Evolutionary conservation across 2,329 filamentous ascomycete species (phyloP), one percentile per base, ranked within the genome.

Genomic region (Fusarium tanahbumbuense): DNA sequence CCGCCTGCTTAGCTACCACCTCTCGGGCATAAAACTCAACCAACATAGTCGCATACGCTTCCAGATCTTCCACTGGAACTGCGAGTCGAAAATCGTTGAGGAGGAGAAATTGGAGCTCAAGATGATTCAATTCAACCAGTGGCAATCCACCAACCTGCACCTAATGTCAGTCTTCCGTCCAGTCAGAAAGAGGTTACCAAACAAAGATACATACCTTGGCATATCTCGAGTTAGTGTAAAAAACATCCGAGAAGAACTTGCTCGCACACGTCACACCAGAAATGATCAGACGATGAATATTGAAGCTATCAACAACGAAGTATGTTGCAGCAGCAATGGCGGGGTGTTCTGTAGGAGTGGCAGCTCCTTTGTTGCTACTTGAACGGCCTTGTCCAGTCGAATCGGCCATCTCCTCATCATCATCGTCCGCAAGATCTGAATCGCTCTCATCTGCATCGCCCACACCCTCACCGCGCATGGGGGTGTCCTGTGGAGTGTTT

Each of bases 241-340:
- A 99, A 42, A 98, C 95, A 82, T 99, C 89, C 8, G 95, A 98
- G 82, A 99, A 99, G 86, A 98, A 99, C 81, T 99, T 99, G 88
- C 95, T 98, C 8, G 96, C 94, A 81, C 96, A 98, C 5, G 96
- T 99, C 46, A 99, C 96, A 37, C 95, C 96, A 4, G 96, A 93
- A 78, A 99, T 99, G 57, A 98, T 94, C 58, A 99, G 85, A 58
- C 96, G 91, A 78, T 99, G 96, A 70, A 99, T 98, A 81, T 99
- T 99, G 84, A 96, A 99, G 82, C 96, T 98, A 82, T 99, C 96
- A 13, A 98, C 96, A 42, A 98, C 95, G 78, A 99, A 98, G 64
- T 88, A 89, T 11, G 87, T 88, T 8, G 85, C 84, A n/a, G 80
- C 75, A 44, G 71, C 53, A 16, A 72, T 62, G 9, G 70, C 53